These are phyloP conservation scores for Chlorella sp. DNA, from an alignment of 139 green algal genomes.

Conservation along the genomic window DNA sequence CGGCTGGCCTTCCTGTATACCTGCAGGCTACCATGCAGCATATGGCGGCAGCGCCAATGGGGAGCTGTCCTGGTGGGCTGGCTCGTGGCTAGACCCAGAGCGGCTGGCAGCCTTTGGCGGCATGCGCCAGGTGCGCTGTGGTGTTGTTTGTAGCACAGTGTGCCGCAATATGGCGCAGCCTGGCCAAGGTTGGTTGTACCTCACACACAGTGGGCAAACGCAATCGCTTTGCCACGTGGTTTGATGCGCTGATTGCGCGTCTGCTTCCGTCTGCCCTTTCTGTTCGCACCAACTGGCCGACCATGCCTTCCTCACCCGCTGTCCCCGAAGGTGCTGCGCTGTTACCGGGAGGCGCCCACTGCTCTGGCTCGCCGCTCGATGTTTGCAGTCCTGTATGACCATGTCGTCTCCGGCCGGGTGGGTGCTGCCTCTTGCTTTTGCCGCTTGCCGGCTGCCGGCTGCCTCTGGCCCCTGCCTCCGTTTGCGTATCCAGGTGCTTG, in stretches of 20 bases:
- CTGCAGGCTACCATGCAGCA: background rate
- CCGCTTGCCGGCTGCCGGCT: background rate
- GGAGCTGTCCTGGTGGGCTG: slow-evolving; percentile 16
- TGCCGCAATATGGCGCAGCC: too few species aligned
- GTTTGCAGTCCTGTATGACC: slow-evolving; percentile 44
- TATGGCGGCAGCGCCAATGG: background rate
- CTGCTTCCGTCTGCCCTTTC: too few species aligned
- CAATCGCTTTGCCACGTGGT: too few species aligned
- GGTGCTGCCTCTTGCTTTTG: background rate
- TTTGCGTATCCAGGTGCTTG: too few species aligned
- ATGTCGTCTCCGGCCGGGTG: slow-evolving; percentile 22
- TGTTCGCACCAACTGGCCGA: too few species aligned
- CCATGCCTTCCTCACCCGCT: too few species aligned
- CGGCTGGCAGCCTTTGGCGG: slow-evolving; percentile 55
- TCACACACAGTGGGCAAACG: too few species aligned
- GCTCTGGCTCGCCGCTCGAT: slow-evolving; percentile 9
- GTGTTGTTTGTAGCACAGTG: background rate
- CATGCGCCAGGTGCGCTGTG: slow-evolving; percentile 36
- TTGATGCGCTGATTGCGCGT: too few species aligned
- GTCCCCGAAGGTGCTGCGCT: slow-evolving; percentile 42
- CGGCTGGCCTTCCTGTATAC: too few species aligned
- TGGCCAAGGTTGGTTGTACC: too few species aligned
- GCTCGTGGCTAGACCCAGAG: slow-evolving; percentile 34
- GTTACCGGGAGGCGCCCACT: slow-evolving; percentile 45
- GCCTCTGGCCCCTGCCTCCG: too few species aligned